A percentile compares a stretch with the other conserved stretches of the same genome.
phyloP scores from a whole-genome alignment of 768 basidiomycete genomes.

The Suillus ampliporus region DNA sequence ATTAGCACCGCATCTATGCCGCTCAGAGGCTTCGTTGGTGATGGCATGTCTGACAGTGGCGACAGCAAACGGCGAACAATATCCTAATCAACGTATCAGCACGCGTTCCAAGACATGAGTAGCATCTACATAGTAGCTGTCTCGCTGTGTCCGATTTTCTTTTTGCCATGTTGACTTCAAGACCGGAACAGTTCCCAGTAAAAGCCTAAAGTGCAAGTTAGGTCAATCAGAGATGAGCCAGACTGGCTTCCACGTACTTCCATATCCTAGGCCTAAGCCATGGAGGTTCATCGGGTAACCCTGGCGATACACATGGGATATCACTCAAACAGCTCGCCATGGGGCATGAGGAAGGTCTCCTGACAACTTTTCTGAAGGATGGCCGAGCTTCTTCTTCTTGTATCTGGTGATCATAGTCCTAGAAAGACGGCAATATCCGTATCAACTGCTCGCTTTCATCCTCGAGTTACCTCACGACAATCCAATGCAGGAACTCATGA shows the following conservation, averaged over 20 bases:
- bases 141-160: constrained; percentile 64
- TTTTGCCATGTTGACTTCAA: constrained; percentile 63
- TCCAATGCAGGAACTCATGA: constrained; percentile 98
- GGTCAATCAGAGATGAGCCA: constrained; percentile 13
- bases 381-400: constrained; percentile 98
- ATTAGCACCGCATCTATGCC: constrained; percentile 54
- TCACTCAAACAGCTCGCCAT: constrained; percentile 70
- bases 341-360: constrained; percentile 91
- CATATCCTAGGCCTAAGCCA: constrained; percentile 81
- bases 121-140: constrained; percentile 71
- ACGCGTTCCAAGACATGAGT: background rate
- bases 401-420: constrained; percentile 98
- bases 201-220: constrained; percentile 46
- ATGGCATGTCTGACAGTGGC: constrained; percentile 54
- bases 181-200: constrained; percentile 65
- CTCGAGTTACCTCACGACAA: constrained; percentile 98
- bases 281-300: constrained; percentile 73
- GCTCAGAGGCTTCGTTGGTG: constrained; percentile 45
- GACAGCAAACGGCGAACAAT: constrained; percentile 67
- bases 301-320: constrained; percentile 62
- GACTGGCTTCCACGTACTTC: constrained; percentile 66
- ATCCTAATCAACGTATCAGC: constrained; percentile 50
- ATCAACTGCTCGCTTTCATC: constrained; percentile 97
- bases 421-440: constrained; percentile 97
- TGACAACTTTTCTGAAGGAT: constrained; percentile 97